These are phyloP conservation scores for Solanum rostratum DNA, from an alignment of 257 asterid species.

Conservation along the genomic window DNA sequence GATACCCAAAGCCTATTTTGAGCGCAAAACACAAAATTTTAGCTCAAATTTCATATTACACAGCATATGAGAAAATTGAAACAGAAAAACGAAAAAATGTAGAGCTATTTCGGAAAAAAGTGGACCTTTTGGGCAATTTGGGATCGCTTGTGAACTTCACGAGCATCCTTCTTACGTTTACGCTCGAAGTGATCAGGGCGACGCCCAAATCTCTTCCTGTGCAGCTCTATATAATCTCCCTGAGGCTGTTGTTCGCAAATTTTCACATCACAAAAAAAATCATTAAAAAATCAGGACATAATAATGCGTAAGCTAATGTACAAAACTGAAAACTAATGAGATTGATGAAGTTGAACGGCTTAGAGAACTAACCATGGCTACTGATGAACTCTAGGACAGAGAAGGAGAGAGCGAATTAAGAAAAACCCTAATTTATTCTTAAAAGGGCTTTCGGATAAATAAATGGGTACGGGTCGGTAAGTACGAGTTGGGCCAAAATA, in stretches of 20 bases:
- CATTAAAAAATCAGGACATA: background rate
- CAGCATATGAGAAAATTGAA: background rate
- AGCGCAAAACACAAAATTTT: background rate
- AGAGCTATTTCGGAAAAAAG: background rate
- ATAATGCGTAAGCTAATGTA: background rate
- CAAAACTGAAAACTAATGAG: background rate
- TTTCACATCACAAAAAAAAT: background rate
- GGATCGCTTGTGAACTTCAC: conserved; percentile 88
- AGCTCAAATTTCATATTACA: background rate
- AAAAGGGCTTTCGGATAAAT: background rate
- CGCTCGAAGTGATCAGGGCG: conserved; percentile 92
- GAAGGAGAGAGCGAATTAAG: background rate
- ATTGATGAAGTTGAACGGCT: background rate
- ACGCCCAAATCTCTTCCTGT: conserved; percentile 76
- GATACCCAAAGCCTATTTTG: conserved; percentile 68
- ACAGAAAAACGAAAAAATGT: background rate
- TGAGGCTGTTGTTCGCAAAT: conserved; percentile 51
- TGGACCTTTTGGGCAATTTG: conserved; percentile 58
- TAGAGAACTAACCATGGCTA: background rate
- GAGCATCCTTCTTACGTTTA: conserved; percentile 93
- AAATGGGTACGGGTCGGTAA: background rate
- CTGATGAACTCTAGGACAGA: background rate
- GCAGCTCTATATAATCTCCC: conserved; percentile 89
- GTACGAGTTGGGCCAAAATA: background rate
- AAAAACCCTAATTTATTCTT: background rate